Evolutionary conservation across 2,329 filamentous ascomycete genomes (phyloP), one percentile per base, ranked within the genome.

Genomic region (Paecilomyces variotii): DNA sequence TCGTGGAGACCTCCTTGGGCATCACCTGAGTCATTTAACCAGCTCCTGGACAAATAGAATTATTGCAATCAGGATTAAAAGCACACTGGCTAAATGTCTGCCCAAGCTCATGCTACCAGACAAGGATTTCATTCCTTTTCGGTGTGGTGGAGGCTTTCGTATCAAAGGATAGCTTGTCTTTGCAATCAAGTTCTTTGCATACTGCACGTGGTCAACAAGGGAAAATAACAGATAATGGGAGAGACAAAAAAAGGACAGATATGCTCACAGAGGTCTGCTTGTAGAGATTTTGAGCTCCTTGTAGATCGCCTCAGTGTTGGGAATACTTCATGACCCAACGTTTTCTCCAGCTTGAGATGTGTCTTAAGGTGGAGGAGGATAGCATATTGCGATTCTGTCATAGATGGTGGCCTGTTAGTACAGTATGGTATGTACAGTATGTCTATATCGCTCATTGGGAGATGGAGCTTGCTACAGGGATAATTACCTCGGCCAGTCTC

Each of bases 301-400:
- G 49, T 58, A 25, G 45, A 30, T 34, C 50, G 57, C 34, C 63
- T 51, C 49, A 61, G 35, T 11, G 54, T 53, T 26, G 62, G 61
- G 12, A 27, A 39, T 19, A 64, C 55, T 19, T 62, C 53, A 45
- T 56, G 53, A 24, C 62, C 62, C 30, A 56, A 10, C 2, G 57
- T 34, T 3, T 56, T 60, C 49, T 64, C 62, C 7, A 62, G 45
- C 28, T 56, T 61, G 54, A 59, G 51, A 39, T 64, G 62, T 10
- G 60, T 45, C 56, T 63, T 61, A 5, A 64, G 26, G 4, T 57
- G 39, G 14, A 54, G 49, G 3, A 63, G 56, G 4, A 63, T 60
- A n/a, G 52, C 39, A 3, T 57, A 26, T 55, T 63, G 62, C 4
- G 39, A 39, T 11, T 53, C 54, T 56, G 24, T 11, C n/a, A 52